Base-by-base conservation (phyloP, 768 basidiomycete genomes). In the Mycena indigotica region DNA sequence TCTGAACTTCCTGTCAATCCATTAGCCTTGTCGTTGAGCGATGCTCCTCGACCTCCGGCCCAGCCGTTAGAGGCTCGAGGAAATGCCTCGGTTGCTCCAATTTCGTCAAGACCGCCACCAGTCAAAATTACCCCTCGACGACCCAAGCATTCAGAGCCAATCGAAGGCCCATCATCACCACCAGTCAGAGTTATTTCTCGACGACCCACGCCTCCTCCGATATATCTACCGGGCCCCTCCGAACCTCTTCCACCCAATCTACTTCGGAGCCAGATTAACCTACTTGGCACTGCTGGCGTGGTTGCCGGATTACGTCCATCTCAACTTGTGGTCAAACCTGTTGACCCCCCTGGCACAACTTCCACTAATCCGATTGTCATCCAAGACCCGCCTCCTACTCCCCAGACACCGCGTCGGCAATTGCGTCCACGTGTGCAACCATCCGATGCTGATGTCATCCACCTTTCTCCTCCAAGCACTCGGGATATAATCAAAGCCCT, bases 1-100 rank as follows among this genome's bases (percentile, higher is more conserved):
- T 88, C 88, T 91, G 88, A 92, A 91, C 81, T 86, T 77, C 82
- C 89, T 76, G 81, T 87, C 79, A 76, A 84, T 79, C 85, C 86
- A 84, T 73, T 87, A 90, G 89, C 84, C 79, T 81, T 80, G 77
- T 80, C 81, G 72, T 75, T 79, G 75, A 79, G 73, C 66, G 63
- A 62, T 61, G 68, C 73, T 74, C 65, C 65, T 65, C 75, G 72
- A 67, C 75, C 76, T 69, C 75, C 72, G 72, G 73, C 75, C 67
- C 64, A 66, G 35, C 28, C 13, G 50, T 56, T 52, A 40, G 52
- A 48, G 49, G 45, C 52, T 50, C 53, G 53, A 17, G 32, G 10
- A 17, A 35, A 35, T 17, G 10, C 32, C 17, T n/a, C n/a, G n/a
- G n/a, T n/a, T n/a, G n/a, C n/a, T n/a, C n/a, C n/a, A n/a, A n/a